phyloP scores from a whole-genome alignment of 208 protist species.

The Naegleria lovaniensis region DNA sequence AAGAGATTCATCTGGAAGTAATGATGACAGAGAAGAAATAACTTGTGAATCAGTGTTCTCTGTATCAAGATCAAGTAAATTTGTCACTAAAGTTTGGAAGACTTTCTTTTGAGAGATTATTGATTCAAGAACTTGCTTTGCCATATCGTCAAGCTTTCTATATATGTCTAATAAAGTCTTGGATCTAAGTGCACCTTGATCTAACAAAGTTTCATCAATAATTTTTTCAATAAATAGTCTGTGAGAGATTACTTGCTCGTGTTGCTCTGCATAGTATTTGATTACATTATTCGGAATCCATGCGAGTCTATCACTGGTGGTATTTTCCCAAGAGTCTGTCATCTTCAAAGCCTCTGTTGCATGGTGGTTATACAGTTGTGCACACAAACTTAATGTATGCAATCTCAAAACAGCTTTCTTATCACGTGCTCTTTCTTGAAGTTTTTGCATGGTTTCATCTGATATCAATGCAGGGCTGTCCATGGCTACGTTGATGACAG shows the following conservation, averaged over 20 bases:
- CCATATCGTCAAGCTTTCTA: not conserved
- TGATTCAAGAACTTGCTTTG: not conserved
- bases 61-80: not conserved
- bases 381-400: not conserved
- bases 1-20: not conserved
- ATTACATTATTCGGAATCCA: not conserved
- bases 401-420: not conserved
- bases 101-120: not conserved
- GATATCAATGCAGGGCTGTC: not conserved
- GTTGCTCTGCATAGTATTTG: not conserved
- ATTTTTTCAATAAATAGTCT: not conserved
- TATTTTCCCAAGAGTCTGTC: not conserved
- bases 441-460: not conserved
- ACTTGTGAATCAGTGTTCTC: not conserved
- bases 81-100: not conserved
- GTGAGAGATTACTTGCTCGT: not conserved
- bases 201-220: not conserved
- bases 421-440: slow-evolving; percentile 16
- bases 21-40: not conserved
- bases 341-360: not conserved
- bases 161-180: not conserved
- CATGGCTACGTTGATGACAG: not conserved
- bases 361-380: not conserved
- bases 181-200: not conserved
- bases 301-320: not conserved